phyloP scores from a whole-genome alignment of 345 rosid genomes.

The Eucalyptus pauciflora region DNA sequence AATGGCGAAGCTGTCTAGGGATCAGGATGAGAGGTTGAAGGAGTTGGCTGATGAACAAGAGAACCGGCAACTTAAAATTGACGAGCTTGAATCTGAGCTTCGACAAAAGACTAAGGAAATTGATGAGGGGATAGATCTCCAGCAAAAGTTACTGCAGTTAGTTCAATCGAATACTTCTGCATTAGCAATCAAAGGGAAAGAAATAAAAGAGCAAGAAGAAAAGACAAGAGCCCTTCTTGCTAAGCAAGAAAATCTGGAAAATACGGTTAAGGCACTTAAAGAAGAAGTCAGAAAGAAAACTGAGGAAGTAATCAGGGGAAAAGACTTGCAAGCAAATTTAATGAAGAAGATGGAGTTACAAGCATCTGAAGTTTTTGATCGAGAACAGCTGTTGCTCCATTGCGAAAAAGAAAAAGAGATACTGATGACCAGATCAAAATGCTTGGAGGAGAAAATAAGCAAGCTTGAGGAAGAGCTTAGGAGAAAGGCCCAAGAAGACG shows the following conservation, averaged over 20 bases:
- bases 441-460: conserved; percentile 27
- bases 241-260: conserved; percentile 25
- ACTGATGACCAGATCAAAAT: conserved; percentile 12
- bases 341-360: conserved; percentile 18
- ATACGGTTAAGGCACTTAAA: conserved; percentile 21
- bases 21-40: conserved; percentile 7
- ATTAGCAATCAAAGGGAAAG: conserved; percentile 3
- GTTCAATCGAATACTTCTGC: conserved; percentile 23
- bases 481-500: conserved; percentile 22
- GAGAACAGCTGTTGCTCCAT: conserved; percentile 12
- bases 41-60: conserved; percentile 3
- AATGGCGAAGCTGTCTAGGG: conserved; percentile 15
- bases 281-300: conserved; percentile 23
- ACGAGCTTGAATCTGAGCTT: conserved; percentile 17
- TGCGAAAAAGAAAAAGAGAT: conserved; percentile 26
- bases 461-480: conserved; percentile 25
- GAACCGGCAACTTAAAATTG: conserved; percentile 13
- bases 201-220: conserved; percentile 23
- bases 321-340: conserved; percentile 16
- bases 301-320: conserved; percentile 11
- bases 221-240: conserved; percentile 16
- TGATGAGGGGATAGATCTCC: conserved; percentile 34
- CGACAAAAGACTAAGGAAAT: conserved; percentile 26
- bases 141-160: conserved; percentile 17
- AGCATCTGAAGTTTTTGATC: conserved; percentile 2